Base-by-base conservation (phyloP, 352 stramenopile species). In the Phytophthora vignae region DNA sequence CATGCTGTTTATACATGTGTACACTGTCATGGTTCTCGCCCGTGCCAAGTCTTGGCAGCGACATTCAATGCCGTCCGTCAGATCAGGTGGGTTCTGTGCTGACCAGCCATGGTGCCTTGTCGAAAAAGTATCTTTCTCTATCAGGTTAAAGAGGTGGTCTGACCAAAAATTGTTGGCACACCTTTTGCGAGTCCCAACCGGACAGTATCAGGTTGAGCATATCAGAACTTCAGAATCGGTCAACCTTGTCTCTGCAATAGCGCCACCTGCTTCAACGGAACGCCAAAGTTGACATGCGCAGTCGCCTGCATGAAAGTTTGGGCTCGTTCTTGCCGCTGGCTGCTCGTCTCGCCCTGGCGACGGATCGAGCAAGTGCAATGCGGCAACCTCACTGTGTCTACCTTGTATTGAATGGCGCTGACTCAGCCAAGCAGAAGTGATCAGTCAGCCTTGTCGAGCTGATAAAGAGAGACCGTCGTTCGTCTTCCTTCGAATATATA, bases 241-340 rank as follows among this genome's bases (percentile, higher is more conserved):
- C 17, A 48, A 33, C 29, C 6, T 33, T 33, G 65, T 29, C 27
- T 29, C 3, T 29, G 27, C 27, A 33, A 36, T 66, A 52, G 61
- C 9, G 15, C 55, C 62, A 75, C 25, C 61, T 55, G 65, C 17
- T 57, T 14, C 5, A 1, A 7, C 40, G 29, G 65, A 72, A 67
- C 11, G n/a, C 4, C 57, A 55, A 50, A 33, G 38, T 33, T 67
- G 64, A 67, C 64, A 40, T 67, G 64, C 49, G 52, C 27, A 29
- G 40, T 29, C 27, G 27, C 27, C 27, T 29, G 27, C 27, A 29
- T 29, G 27, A 29, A 29, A 29, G 36, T 14, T 42, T 15, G 33
- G 33, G 11, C 22, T 48, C 36, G 44, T 27, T 54, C 38, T 17
- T 65, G 19, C 25, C 64, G 40, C 21, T 59, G 55, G 33, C 27